phyloP scores from a whole-genome alignment of 768 basidiomycete species.

The Solioccasus polychromus region DNA sequence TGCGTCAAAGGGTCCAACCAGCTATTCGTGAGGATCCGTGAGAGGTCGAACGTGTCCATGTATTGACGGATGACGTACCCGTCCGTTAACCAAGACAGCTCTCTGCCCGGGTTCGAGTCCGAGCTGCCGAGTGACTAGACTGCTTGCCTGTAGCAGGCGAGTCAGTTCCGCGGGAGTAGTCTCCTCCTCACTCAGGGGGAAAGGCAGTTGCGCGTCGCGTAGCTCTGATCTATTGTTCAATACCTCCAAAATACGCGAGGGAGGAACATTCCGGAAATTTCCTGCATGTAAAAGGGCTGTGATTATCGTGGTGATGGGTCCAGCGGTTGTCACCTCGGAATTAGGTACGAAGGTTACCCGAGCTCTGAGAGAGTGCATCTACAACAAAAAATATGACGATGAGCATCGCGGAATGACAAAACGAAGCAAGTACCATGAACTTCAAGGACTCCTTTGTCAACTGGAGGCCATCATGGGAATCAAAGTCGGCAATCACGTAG shows the following conservation, averaged over 20 bases:
- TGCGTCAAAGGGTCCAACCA: conserved; percentile 67
- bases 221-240: conserved; percentile 11
- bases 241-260: conserved; percentile 15
- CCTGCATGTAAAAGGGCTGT: conserved; percentile 47
- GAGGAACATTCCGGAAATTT: conserved; percentile 31
- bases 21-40: conserved; percentile 37
- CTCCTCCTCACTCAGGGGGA: conserved; percentile 28
- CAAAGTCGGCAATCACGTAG: conserved; percentile 77
- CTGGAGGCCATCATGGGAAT: conserved; percentile 54
- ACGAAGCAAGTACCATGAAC: conserved; percentile 51
- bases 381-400: neutral
- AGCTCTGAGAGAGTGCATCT: conserved; percentile 46
- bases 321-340: conserved; percentile 34
- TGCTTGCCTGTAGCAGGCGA: conserved; percentile 43
- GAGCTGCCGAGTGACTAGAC: conserved; percentile 51
- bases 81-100: conserved; percentile 76
- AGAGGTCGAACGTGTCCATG: conserved; percentile 1
- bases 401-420: neutral
- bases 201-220: conserved; percentile 36
- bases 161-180: conserved; percentile 27
- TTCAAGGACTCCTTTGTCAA: conserved; percentile 63
- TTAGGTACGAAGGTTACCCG: conserved; percentile 82
- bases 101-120: conserved; percentile 58
- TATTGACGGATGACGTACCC: conserved; percentile 48
- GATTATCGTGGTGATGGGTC: conserved; percentile 43